Conservation (phyloP, 2,329 filamentous ascomycete species). For the Eutypella sp. region DNA sequence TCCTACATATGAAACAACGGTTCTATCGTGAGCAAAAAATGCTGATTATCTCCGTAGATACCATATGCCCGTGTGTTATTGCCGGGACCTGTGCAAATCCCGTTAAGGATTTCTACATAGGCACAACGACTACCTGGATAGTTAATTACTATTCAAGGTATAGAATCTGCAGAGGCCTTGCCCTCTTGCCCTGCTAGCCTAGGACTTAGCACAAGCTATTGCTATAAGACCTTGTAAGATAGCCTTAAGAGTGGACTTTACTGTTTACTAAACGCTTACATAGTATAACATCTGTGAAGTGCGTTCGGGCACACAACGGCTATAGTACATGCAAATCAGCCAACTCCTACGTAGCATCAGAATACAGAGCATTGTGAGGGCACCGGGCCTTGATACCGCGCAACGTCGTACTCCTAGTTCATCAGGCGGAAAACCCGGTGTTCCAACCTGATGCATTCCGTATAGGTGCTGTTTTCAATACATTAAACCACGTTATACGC, state of each 20-base stretch:
- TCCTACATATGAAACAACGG: too few species aligned
- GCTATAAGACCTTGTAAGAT: neutral
- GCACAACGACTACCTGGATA: too few species aligned
- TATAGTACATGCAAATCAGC: neutral
- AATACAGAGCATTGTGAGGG: neutral
- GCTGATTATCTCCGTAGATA: too few species aligned
- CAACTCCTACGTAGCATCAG: neutral
- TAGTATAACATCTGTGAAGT: neutral
- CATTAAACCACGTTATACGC: too few species aligned
- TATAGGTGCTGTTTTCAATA: too few species aligned
- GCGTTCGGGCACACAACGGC: too few species aligned
- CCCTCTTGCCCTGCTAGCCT: neutral
- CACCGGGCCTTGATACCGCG: neutral
- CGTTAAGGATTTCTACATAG: too few species aligned
- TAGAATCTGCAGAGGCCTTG: too few species aligned
- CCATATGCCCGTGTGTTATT: too few species aligned
- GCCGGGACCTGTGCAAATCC: too few species aligned
- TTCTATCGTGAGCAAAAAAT: too few species aligned
- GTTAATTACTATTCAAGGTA: too few species aligned
- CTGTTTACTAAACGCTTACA: neutral
- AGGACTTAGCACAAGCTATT: neutral
- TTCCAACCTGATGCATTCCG: neutral
- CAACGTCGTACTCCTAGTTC: neutral
- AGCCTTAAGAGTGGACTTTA: neutral
- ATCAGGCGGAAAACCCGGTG: neutral